These are phyloP conservation scores for Neofusicoccum sp. DNA, from an alignment of 2,329 filamentous ascomycete species.

Conservation along the genomic window DNA sequence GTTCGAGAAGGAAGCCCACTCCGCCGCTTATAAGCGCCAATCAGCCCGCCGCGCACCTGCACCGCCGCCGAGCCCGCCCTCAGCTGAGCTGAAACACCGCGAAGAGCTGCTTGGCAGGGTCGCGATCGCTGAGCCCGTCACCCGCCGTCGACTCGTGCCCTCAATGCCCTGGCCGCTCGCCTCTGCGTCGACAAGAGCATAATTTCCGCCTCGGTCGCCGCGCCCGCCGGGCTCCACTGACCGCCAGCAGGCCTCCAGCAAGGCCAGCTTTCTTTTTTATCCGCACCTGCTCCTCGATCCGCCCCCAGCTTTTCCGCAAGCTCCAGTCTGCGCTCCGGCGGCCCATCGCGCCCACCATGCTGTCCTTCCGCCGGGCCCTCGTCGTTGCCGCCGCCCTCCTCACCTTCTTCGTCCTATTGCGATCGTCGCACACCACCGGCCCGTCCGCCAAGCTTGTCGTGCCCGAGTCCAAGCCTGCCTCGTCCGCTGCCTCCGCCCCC, in stretches of 20 bases:
- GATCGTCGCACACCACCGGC: slow-evolving; percentile 55
- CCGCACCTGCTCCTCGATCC: background rate
- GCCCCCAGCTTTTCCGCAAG: background rate
- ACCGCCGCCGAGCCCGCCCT: slow-evolving; percentile 15
- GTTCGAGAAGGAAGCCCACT: slow-evolving; percentile 9
- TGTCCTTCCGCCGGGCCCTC: slow-evolving; percentile 76
- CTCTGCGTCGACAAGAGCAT: background rate
- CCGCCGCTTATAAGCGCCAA: slow-evolving; percentile 1
- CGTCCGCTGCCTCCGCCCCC: slow-evolving; percentile 13
- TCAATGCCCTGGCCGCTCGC: background rate
- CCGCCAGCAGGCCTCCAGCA: slow-evolving; percentile 9
- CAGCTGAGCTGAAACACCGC: slow-evolving; percentile 16
- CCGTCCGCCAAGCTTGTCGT: slow-evolving; percentile 32
- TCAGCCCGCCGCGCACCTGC: slow-evolving; percentile 5
- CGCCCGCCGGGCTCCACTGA: slow-evolving; percentile 1
- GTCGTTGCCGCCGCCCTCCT: slow-evolving; percentile 70
- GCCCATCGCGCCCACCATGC: slow-evolving; percentile 57
- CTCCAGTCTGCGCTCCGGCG: slow-evolving; percentile 18
- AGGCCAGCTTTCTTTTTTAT: slow-evolving; percentile 7
- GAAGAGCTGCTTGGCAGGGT: slow-evolving; percentile 13
- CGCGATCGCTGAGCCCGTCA: background rate
- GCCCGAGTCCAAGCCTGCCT: slow-evolving; percentile 33
- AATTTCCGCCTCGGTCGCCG: slow-evolving; percentile 15
- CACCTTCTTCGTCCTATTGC: slow-evolving; percentile 70
- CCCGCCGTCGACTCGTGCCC: background rate